Percentiles rank a stretch among this genome's conserved stretches.
These are phyloP conservation scores for Gymnopilus dilepis DNA, from an alignment of 768 basidiomycete species.

Conservation along the genomic window DNA sequence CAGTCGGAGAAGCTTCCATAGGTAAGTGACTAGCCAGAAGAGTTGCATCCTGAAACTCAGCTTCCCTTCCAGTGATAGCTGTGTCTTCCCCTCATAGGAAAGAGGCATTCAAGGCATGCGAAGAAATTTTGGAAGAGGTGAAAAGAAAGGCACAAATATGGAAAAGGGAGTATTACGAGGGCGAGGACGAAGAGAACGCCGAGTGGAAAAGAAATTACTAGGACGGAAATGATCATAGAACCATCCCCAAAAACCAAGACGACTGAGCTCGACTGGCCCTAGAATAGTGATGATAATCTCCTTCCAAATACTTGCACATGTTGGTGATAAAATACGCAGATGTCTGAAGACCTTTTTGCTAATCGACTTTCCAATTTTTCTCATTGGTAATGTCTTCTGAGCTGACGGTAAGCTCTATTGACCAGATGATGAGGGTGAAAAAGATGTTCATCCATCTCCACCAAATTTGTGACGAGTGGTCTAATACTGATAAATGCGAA, in stretches of 20 bases:
- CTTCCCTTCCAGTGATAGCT: conserved; percentile 59
- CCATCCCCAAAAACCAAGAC: background rate
- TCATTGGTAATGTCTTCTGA: conserved; percentile 69
- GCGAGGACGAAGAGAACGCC: conserved; percentile 61
- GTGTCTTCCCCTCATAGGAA: conserved; percentile 85
- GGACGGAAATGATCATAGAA: background rate
- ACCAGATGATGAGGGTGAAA: conserved; percentile 85
- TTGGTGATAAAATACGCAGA: background rate
- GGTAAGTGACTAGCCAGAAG: conserved; percentile 31
- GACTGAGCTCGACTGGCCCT: background rate
- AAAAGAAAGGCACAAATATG: conserved; percentile 87
- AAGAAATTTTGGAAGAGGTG: conserved; percentile 84
- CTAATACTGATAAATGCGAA: conserved; percentile 58
- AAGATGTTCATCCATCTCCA: conserved; percentile 93
- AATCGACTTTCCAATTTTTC: conserved; percentile 84
- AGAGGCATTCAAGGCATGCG: conserved; percentile 81
- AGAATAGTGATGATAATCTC: conserved; percentile 5
- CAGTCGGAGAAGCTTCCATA: conserved; percentile 81
- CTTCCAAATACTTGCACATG: conserved; percentile 9
- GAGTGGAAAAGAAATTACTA: conserved; percentile 73
- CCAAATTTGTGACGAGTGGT: conserved; percentile 91
- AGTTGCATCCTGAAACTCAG: background rate
- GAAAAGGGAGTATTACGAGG: conserved; percentile 90
- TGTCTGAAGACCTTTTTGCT: conserved; percentile 21
- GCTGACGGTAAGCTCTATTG: conserved; percentile 79